Base-by-base conservation (phyloP, 148 eudicot species). In the Camellia sinensis region DNA sequence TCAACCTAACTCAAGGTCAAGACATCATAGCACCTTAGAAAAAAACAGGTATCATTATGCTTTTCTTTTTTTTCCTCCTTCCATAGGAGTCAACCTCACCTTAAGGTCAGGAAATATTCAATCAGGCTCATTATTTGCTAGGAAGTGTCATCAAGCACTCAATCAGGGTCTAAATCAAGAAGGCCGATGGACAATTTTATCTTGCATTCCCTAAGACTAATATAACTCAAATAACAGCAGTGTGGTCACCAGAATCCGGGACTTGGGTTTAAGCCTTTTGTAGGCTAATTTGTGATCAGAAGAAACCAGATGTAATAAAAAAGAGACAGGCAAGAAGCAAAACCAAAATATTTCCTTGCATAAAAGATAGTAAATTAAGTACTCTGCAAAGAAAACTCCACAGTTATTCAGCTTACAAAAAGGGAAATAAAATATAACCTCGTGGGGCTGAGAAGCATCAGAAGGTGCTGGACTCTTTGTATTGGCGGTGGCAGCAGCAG, bases 351-450 rank as follows among this genome's bases (percentile, higher is more conserved):
- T 50, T 78, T 37, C 15, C 7, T 60, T 43, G 78, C 22, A 70
- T 46, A 37, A 70, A 15, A 50, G n/a, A 46, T 18, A 60, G 22
- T 3, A 66, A 77, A 13, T 40, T 22, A 52, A 52, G 37, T 53
- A 77, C 15, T 41, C 1, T 59, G 37, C 19, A 76, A 53, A 46
- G 53, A 50, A 29, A 62, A 76, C 22, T 21, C 56, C 50, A n/a
- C n/a, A 29, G 41, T 17, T 22, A 40, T 60, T 57, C 45, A 63
- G 29, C 37, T 7, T 7, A 21, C 12, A 5, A 52, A 29, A 67
- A 59, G 63, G 71, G 66, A 71, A 74, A 48, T 21, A 81, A 67
- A 43, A 50, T 19, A 74, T 84, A 71, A 90, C 91, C 93, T 90
- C 89, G 69, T 75, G 83, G 59, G 75, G 67, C 59, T 64, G 86